These are phyloP conservation scores for Phytopythium delawarense DNA, from an alignment of 352 stramenopile species.

Conservation along the genomic window DNA sequence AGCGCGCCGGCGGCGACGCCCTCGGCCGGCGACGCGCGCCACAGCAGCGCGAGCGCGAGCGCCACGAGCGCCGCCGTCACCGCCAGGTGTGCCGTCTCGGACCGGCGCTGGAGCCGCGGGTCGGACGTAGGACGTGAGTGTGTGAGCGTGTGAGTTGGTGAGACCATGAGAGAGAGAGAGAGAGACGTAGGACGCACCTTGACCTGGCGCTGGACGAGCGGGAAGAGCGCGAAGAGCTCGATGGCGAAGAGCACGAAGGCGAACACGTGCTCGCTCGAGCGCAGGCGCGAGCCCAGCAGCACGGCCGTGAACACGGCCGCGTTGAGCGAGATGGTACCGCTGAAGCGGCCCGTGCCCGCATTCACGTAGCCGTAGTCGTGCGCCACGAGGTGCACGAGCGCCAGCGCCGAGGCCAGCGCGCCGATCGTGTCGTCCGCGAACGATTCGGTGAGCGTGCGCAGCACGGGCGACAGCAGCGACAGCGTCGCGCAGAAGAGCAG, in stretches of 20 bases:
- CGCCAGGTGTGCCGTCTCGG: slow-evolving; percentile 60
- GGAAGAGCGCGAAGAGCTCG: slow-evolving; percentile 89
- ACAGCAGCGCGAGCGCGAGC: slow-evolving; percentile 68
- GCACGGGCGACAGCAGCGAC: slow-evolving; percentile 84
- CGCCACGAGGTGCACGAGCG: slow-evolving; percentile 83
- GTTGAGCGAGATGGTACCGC: slow-evolving; percentile 90
- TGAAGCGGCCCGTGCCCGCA: slow-evolving; percentile 74
- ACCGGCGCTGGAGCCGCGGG: slow-evolving; percentile 33
- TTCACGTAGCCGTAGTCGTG: slow-evolving; percentile 91
- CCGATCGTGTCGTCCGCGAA: slow-evolving; percentile 92
- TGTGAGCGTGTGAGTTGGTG: too few relatives aligned
- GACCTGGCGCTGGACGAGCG: slow-evolving; percentile 80
- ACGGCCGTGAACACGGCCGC: slow-evolving; percentile 91
- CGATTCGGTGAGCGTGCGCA: slow-evolving; percentile 88
- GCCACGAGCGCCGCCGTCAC: slow-evolving; percentile 69
- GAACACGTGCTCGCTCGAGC: slow-evolving; percentile 90
- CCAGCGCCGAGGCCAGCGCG: slow-evolving; percentile 70
- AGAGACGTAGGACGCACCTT: slow-evolving; percentile 38
- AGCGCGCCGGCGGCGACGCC: slow-evolving; percentile 61
- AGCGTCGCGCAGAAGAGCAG: slow-evolving; percentile 81
- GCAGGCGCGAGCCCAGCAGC: slow-evolving; percentile 86
- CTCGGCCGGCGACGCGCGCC: slow-evolving; percentile 60
- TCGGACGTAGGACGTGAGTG: not conserved
- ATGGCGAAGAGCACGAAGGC: slow-evolving; percentile 89
- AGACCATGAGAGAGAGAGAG: not conserved